These are phyloP conservation scores for Withania somnifera DNA, from an alignment of 305 asterid species.

Conservation along the genomic window DNA sequence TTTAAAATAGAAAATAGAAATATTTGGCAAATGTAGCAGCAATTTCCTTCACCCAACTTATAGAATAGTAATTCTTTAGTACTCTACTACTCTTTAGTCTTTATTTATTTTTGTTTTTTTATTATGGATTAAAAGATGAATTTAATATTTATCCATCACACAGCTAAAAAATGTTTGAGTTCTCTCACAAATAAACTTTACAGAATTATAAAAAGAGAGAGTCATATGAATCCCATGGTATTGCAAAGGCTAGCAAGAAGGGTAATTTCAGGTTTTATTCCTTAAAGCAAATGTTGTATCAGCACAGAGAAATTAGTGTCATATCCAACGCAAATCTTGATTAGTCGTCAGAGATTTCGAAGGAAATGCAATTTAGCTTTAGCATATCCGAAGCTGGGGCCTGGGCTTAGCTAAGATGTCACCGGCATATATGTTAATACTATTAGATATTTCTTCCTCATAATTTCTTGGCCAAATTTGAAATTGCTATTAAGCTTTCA, in stretches of 20 bases:
- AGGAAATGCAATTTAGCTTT: no score
- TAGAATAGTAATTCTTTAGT: neutral
- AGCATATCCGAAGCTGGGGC: no score
- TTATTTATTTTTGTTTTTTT: neutral
- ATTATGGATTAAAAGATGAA: neutral
- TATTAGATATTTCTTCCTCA: no score
- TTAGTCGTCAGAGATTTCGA: neutral
- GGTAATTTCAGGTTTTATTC: neutral
- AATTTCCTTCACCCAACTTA: neutral
- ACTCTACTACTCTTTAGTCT: neutral
- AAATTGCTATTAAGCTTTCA: no score
- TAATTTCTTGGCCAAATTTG: no score
- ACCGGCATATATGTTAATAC: no score
- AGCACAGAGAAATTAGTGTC: neutral
- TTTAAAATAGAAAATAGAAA: no score
- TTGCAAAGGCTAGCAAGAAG: neutral
- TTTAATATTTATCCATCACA: neutral
- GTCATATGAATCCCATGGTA: neutral
- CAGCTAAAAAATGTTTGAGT: neutral
- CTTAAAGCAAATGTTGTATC: neutral
- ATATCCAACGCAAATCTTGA: neutral
- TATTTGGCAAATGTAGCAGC: neutral
- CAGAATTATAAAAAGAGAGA: neutral
- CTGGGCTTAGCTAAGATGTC: no score
- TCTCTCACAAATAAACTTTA: neutral